A percentile compares a stretch with the other conserved stretches of the same genome.
Conservation (phyloP, 2,329 filamentous ascomycete species). For the Exophiala xenobiotica region DNA sequence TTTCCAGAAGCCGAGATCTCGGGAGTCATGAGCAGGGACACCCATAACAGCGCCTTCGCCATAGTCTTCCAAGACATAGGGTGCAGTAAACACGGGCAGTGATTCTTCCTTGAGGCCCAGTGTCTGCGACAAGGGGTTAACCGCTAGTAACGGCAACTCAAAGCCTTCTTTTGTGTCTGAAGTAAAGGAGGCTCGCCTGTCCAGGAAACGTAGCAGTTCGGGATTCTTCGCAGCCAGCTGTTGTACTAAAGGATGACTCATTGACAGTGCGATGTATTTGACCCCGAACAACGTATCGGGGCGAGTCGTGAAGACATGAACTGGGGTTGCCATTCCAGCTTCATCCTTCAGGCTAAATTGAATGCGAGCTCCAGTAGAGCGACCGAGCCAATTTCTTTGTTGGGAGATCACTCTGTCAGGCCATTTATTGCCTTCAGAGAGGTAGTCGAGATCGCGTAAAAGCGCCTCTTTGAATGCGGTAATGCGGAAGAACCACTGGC, state of each 20-base stretch:
- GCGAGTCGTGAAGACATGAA: conserved; percentile 76
- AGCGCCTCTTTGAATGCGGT: conserved; percentile 73
- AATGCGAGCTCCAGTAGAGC: conserved; percentile 69
- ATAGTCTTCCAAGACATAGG: conserved; percentile 82
- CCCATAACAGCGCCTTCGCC: conserved; percentile 90
- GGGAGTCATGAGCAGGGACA: conserved; percentile 77
- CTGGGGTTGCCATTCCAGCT: conserved; percentile 30
- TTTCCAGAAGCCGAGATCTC: conserved; percentile 79
- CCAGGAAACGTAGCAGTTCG: conserved; percentile 66
- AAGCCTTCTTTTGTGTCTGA: conserved; percentile 64
- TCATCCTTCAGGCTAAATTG: conserved; percentile 61
- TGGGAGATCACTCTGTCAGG: conserved; percentile 78
- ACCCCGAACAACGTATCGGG: conserved; percentile 85
- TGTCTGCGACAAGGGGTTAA: conserved; percentile 63
- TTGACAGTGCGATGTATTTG: conserved; percentile 77
- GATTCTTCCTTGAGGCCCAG: conserved; percentile 52
- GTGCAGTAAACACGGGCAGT: conserved; percentile 75
- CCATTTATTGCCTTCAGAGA: conserved; percentile 67
- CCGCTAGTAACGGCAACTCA: conserved; percentile 60
- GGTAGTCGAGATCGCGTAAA: conserved; percentile 66
- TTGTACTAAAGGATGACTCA: conserved; percentile 68
- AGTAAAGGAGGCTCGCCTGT: conserved; percentile 54
- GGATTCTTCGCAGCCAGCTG: conserved; percentile 59
- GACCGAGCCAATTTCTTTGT: conserved; percentile 87
- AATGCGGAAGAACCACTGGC: conserved; percentile 89